phyloP scores from a whole-genome alignment of 2,329 filamentous ascomycete species.

The Orbilia javanica region DNA sequence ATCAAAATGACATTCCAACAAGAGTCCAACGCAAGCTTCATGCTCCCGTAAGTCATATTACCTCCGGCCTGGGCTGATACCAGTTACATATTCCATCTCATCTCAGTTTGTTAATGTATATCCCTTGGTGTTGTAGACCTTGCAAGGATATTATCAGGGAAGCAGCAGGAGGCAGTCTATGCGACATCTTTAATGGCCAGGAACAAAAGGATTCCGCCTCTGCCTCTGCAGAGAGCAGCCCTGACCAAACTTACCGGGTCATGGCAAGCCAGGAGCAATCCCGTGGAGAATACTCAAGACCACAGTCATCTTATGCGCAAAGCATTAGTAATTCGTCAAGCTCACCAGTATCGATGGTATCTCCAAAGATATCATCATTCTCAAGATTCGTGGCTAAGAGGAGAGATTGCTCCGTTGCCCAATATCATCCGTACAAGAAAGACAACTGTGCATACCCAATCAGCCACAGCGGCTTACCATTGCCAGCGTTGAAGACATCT shows the following conservation, averaged over 20 bases:
- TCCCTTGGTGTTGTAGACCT: conserved; percentile 15
- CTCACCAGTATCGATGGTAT: conserved; percentile 46
- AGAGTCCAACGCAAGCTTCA: conserved; percentile 42
- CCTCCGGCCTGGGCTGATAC: neutral
- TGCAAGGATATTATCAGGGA: conserved; percentile 57
- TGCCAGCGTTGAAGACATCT: conserved; percentile 47
- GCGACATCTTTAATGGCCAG: conserved; percentile 48
- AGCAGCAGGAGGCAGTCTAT: conserved; percentile 43
- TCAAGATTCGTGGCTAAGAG: conserved; percentile 39
- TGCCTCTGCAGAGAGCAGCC: conserved; percentile 33
- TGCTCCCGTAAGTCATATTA: conserved; percentile 47
- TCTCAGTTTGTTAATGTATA: conserved; percentile 1
- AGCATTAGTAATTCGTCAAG: conserved; percentile 54
- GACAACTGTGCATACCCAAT: conserved; percentile 35
- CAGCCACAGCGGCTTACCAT: conserved; percentile 19
- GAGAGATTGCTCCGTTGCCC: conserved; percentile 36
- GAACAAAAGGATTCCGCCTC: conserved; percentile 33
- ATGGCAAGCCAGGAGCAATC: conserved; percentile 35
- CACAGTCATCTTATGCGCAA: conserved; percentile 49
- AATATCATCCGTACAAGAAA: conserved; percentile 57
- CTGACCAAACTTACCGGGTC: conserved; percentile 28
- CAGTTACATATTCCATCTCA: neutral
- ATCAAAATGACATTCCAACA: conserved; percentile 49
- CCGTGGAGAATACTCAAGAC: conserved; percentile 51
- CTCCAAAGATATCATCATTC: conserved; percentile 47